Conservation (phyloP, 1,284 basidiomycete species). For the Apiotrichum akiyoshidainum region DNA sequence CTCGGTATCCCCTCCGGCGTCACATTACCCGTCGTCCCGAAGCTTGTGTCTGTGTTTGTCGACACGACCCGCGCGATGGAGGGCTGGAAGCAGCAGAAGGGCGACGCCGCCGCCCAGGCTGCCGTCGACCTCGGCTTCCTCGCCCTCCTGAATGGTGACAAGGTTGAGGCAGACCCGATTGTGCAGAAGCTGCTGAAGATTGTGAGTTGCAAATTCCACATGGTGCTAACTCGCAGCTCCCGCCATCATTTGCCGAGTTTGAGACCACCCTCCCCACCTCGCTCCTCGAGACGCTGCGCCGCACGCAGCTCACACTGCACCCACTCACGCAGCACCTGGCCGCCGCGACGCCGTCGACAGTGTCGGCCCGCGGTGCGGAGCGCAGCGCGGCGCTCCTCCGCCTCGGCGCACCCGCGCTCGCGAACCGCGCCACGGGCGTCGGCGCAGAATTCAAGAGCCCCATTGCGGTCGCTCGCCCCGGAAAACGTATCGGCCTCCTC, state of each 20-base stretch:
- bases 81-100: slow-evolving; percentile 29
- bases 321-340: slow-evolving; percentile 36
- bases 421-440: slow-evolving; percentile 18
- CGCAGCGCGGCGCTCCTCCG: slow-evolving; percentile 36
- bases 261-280: slow-evolving; percentile 19
- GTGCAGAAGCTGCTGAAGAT: slow-evolving; percentile 23
- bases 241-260: neutral
- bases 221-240: slow-evolving; percentile 10
- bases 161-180: slow-evolving; percentile 18
- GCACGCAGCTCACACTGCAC: slow-evolving; percentile 38
- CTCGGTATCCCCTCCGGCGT: slow-evolving; percentile 39
- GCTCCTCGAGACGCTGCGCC: slow-evolving; percentile 31
- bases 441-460: slow-evolving; percentile 44
- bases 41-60: slow-evolving; percentile 30
- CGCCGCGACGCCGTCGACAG: neutral
- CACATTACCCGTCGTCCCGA: slow-evolving; percentile 20
- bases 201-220: slow-evolving; percentile 14
- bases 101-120: slow-evolving; percentile 26
- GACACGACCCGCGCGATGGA: slow-evolving; percentile 22
- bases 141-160: slow-evolving; percentile 24
- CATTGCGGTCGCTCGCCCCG: slow-evolving; percentile 44
- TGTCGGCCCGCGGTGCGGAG: slow-evolving; percentile 4
- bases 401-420: slow-evolving; percentile 34
- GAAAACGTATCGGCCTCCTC: slow-evolving; percentile 47
- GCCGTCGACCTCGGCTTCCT: slow-evolving; percentile 41